Evolutionary conservation across 1,139 yeast genomes (phyloP).

Genomic region (Zygosaccharomyces sapae): DNA sequence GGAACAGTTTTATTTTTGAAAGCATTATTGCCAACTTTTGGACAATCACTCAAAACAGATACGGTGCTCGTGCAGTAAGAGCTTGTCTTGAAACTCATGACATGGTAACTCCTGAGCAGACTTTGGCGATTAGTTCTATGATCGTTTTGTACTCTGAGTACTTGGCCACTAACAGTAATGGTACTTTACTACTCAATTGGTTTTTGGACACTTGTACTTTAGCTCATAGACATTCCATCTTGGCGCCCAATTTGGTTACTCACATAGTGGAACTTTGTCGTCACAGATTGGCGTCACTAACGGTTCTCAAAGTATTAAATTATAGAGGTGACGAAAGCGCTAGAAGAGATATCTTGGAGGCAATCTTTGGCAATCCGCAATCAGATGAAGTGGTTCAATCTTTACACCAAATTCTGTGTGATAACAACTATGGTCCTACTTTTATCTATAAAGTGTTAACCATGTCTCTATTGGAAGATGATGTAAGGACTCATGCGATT

Average conservation of each 20-base stretch:
- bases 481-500: constrained; percentile 54
- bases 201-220: constrained; percentile 80
- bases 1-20: constrained; percentile 86
- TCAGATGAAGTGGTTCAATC: constrained; percentile 37
- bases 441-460: constrained; percentile 75
- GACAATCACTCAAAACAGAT: constrained; percentile 81
- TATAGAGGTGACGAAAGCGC: constrained; percentile 61
- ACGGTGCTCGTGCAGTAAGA: constrained; percentile 91
- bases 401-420: constrained; percentile 53
- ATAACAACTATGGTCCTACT: constrained; percentile 72
- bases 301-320: constrained; percentile 77
- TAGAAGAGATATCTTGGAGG: constrained; percentile 57
- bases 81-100: constrained; percentile 82
- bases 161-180: constrained; percentile 78
- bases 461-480: constrained; percentile 54
- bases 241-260: constrained; percentile 59
- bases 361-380: constrained; percentile 52
- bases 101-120: constrained; percentile 57
- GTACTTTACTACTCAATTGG: constrained; percentile 90
- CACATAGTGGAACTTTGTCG: constrained; percentile 65
- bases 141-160: constrained; percentile 76
- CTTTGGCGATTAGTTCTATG: constrained; percentile 68
- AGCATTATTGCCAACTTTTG: constrained; percentile 73
- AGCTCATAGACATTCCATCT: constrained; percentile 50
- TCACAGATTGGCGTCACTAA: constrained; percentile 81